Evolutionary conservation across 257 asterid genomes (phyloP), one percentile per base, ranked within the genome.

Genomic region (Solanum infundibuliforme): DNA sequence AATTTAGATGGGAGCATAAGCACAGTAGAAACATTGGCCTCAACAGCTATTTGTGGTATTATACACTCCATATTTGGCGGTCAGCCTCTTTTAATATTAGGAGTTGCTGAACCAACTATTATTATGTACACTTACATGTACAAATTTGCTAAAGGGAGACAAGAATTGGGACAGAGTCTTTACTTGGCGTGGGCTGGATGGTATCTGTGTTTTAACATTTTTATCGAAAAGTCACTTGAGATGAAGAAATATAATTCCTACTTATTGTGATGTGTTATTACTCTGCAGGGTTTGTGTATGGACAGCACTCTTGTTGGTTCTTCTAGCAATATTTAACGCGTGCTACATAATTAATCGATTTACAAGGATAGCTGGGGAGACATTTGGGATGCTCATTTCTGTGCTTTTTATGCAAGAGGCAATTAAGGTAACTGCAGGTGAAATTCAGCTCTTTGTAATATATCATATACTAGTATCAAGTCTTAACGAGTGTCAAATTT

Each of bases 41-140:
- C 96, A 9, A 91, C 96, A 38, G 95, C 96, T 55, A 90, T 93
- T 14, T 93, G 95, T 88, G 95, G 96, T n/a, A 88, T 93, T 72
- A 90, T 93, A 36, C 96, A 93, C 89, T 93, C 94, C 7, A 88
- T 92, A 10, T 16, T 93, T 8, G 96, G 95, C 5, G 95, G 95
- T n/a, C 94, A 92, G 16, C 96, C 96, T 38, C 76, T 92, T 86
- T 10, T 93, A 83, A 92, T 93, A 72, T 21, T 94, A 6, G 94
- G 96, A 88, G 95, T 94, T 85, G 94, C 96, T 27, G 95, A 94
- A 87, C 96, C 95, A 4, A 94, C 96, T 9, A 89, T 93, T 71
- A 93, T 94, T 7, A 94, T 92, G 96, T 92, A 93, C 84, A 88
- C 89, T 27, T 94, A 92, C 85, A 87, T 92, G 88, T 92, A 94